Conservation (phyloP, 352 stramenopile genomes). For the Elongisporangium undulatum region DNA sequence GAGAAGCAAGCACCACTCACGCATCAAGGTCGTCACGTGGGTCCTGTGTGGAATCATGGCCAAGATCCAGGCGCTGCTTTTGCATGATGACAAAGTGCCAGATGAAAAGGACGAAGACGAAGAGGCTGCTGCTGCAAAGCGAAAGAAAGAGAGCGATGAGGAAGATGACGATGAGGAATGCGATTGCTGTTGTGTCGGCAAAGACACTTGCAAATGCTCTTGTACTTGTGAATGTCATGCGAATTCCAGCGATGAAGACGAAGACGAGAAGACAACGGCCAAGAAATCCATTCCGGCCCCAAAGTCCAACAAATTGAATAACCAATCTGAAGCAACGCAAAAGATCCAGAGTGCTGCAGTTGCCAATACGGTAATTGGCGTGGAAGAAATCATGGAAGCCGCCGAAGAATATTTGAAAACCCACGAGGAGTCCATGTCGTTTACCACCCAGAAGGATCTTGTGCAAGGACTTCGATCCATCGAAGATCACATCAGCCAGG, state of each 20-base stretch:
- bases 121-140: constrained; percentile 7
- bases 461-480: background rate
- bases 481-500: background rate
- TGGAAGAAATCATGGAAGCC: background rate
- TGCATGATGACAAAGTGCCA: constrained; percentile 67
- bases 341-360: background rate
- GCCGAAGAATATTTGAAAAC: background rate
- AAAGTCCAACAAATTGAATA: background rate
- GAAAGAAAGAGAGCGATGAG: constrained; percentile 14
- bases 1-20: constrained; percentile 75
- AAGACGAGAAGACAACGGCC: background rate
- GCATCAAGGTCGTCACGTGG: constrained; percentile 83
- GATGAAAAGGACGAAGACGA: constrained; percentile 13
- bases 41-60: constrained; percentile 83
- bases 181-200: constrained; percentile 66
- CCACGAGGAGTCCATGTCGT: background rate
- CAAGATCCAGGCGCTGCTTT: constrained; percentile 74
- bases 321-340: background rate
- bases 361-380: background rate
- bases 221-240: constrained; percentile 70
- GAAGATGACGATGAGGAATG: constrained; percentile 70
- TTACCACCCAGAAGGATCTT: background rate
- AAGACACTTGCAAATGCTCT: constrained; percentile 45
- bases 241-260: constrained; percentile 56
- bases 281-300: background rate